These are phyloP conservation scores for Ploettnerulaceae sp. DNA, from an alignment of 2,329 filamentous ascomycete species.

Conservation along the genomic window DNA sequence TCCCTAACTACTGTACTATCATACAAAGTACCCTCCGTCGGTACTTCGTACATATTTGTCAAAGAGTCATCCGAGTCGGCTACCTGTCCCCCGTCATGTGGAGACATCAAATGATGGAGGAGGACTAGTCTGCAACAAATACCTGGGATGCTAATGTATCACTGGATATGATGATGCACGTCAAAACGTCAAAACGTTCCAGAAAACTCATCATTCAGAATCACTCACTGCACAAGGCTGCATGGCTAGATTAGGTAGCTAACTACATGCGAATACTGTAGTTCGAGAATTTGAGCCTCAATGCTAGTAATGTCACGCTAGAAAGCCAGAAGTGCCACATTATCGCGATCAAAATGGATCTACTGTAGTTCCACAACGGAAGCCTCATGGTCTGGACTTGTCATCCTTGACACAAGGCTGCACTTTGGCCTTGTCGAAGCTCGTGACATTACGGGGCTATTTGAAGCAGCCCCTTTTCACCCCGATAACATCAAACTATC, in stretches of 20 bases:
- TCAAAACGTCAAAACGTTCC: conserved; percentile 3
- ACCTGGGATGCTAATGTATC: neutral
- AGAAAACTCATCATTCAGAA: conserved; percentile 7
- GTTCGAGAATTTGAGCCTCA: no score
- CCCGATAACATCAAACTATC: neutral
- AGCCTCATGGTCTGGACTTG: neutral
- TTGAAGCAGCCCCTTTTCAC: neutral
- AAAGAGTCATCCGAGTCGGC: neutral
- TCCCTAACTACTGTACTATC: neutral
- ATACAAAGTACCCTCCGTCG: neutral
- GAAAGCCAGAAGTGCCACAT: no score
- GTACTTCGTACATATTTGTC: no score
- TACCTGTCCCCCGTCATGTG: neutral
- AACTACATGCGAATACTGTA: no score
- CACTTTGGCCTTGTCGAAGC: conserved; percentile 5
- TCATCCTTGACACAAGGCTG: neutral
- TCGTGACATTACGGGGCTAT: neutral
- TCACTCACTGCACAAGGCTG: conserved; percentile 23
- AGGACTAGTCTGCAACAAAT: neutral
- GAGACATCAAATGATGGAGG: neutral
- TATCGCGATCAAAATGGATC: no score
- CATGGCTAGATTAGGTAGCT: neutral
- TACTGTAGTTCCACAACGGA: neutral
- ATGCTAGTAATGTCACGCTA: no score
- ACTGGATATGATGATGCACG: conserved; percentile 5